Percentiles rank a stretch among this genome's conserved stretches.
These are phyloP conservation scores for Cryphonectria parasitica DNA, from an alignment of 2,329 filamentous ascomycete species.

Conservation along the genomic window DNA sequence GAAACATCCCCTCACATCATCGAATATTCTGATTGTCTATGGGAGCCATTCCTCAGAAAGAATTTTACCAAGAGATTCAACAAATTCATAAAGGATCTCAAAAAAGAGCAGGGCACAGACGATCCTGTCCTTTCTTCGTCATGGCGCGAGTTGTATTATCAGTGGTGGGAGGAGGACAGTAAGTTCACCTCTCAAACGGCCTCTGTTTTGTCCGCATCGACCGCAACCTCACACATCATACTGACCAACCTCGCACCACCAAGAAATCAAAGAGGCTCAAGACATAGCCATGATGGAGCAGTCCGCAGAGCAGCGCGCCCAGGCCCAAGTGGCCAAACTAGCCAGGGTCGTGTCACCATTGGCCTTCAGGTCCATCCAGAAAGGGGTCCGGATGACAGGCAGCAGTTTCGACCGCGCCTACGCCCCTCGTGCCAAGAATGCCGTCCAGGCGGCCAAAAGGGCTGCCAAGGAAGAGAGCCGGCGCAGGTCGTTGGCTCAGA, in stretches of 20 bases:
- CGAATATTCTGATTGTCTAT: slow-evolving; percentile 68
- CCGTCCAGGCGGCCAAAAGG: slow-evolving; percentile 60
- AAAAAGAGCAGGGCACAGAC: slow-evolving; percentile 65
- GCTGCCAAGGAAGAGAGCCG: slow-evolving; percentile 59
- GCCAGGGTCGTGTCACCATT: neutral
- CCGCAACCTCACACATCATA: neutral
- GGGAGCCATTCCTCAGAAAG: slow-evolving; percentile 77
- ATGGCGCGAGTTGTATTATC: slow-evolving; percentile 59
- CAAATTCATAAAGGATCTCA: slow-evolving; percentile 32
- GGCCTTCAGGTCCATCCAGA: slow-evolving; percentile 37
- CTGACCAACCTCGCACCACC: neutral
- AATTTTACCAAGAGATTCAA: slow-evolving; percentile 71
- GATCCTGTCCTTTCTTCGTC: slow-evolving; percentile 56
- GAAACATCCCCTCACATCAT: slow-evolving; percentile 75
- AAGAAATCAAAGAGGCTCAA: slow-evolving; percentile 3
- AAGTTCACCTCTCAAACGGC: neutral
- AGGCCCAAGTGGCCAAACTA: neutral
- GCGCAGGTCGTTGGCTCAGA: slow-evolving; percentile 40
- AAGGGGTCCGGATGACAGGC: neutral
- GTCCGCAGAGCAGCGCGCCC: neutral
- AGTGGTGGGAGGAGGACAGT: slow-evolving; percentile 32
- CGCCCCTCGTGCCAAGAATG: slow-evolving; percentile 41
- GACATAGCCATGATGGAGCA: slow-evolving; percentile 6
- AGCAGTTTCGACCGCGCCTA: neutral
- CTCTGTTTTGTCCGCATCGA: neutral